Percentiles rank a stretch among this genome's conserved stretches.
These are phyloP conservation scores for Leccinum imitatum DNA, from an alignment of 768 basidiomycete species.

Conservation along the genomic window DNA sequence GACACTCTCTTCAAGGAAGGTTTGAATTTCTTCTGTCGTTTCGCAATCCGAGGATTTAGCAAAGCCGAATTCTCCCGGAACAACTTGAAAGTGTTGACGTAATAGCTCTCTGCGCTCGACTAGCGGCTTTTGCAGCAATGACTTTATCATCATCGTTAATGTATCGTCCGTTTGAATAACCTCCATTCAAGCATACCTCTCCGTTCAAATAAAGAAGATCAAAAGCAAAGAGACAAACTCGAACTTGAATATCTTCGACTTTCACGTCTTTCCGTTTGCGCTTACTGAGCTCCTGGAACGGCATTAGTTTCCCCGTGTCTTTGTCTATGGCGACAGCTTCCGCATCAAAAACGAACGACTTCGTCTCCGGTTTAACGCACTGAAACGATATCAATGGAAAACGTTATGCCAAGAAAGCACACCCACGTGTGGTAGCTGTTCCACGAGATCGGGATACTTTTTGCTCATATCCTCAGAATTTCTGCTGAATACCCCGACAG, in stretches of 20 bases:
- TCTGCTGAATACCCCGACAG: slow-evolving; percentile 88
- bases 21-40: slow-evolving; percentile 90
- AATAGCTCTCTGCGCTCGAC: slow-evolving; percentile 75
- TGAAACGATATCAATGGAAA: slow-evolving; percentile 32
- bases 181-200: slow-evolving; percentile 53
- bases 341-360: slow-evolving; percentile 92
- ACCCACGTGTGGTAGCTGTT: slow-evolving; percentile 81
- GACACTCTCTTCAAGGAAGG: slow-evolving; percentile 93
- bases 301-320: slow-evolving; percentile 81
- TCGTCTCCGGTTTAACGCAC: slow-evolving; percentile 83
- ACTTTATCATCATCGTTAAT: slow-evolving; percentile 45
- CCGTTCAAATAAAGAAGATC: slow-evolving; percentile 97
- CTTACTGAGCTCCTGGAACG: slow-evolving; percentile 95
- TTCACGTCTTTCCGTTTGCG: slow-evolving; percentile 98
- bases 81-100: slow-evolving; percentile 72
- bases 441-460: slow-evolving; percentile 98
- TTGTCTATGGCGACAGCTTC: slow-evolving; percentile 97
- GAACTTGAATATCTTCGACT: slow-evolving; percentile 95
- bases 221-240: slow-evolving; percentile 95
- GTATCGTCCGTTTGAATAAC: neutral
- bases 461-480: slow-evolving; percentile 99
- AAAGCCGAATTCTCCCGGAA: slow-evolving; percentile 90
- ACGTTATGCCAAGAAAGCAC: neutral
- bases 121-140: slow-evolving; percentile 76
- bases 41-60: slow-evolving; percentile 89